Percentiles rank a stretch among this genome's conserved stretches.
These are phyloP conservation scores for Fusarium keratoplasticum DNA, from an alignment of 2,329 filamentous ascomycete genomes.

Conservation along the genomic window DNA sequence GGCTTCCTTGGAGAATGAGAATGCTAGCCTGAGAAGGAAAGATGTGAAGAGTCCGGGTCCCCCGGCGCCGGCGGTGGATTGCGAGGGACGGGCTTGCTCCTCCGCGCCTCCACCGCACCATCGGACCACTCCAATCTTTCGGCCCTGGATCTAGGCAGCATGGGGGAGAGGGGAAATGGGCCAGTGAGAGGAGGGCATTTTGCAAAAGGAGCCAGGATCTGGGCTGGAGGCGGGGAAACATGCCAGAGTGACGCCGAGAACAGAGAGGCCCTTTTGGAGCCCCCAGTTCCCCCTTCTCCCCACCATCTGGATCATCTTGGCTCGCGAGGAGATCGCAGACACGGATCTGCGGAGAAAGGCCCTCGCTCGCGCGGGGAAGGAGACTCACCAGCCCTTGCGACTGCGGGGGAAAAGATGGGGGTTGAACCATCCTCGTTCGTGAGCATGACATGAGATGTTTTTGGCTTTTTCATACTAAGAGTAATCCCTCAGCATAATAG, in stretches of 20 bases:
- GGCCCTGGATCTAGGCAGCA: background rate
- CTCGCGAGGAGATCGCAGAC: slow-evolving; percentile 16
- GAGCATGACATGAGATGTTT: slow-evolving; percentile 3
- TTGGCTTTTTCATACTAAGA: background rate
- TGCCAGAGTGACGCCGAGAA: slow-evolving; percentile 20
- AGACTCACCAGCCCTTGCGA: slow-evolving; percentile 28
- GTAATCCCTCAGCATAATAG: background rate
- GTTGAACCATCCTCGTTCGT: slow-evolving; percentile 5
- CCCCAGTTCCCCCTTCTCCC: background rate
- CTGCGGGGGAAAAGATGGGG: slow-evolving; percentile 42
- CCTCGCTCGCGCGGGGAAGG: slow-evolving; percentile 37
- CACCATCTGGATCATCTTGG: slow-evolving; percentile 7
- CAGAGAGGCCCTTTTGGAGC: background rate
- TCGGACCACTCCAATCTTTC: slow-evolving; percentile 23
- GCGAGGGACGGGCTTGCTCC: slow-evolving; percentile 27
- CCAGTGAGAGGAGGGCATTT: slow-evolving; percentile 5
- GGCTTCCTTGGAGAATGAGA: background rate
- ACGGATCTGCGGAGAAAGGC: slow-evolving; percentile 37
- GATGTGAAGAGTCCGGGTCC: background rate
- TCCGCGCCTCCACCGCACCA: slow-evolving; percentile 14
- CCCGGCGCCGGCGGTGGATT: background rate
- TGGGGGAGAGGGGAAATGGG: background rate
- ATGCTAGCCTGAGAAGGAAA: background rate
- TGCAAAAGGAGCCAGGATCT: background rate
- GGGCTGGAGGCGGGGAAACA: background rate